Percentiles rank a stretch among this genome's conserved stretches.
These are phyloP conservation scores for Monilinia vaccinii-corymbosi DNA, from an alignment of 2,329 filamentous ascomycete species.

Conservation along the genomic window DNA sequence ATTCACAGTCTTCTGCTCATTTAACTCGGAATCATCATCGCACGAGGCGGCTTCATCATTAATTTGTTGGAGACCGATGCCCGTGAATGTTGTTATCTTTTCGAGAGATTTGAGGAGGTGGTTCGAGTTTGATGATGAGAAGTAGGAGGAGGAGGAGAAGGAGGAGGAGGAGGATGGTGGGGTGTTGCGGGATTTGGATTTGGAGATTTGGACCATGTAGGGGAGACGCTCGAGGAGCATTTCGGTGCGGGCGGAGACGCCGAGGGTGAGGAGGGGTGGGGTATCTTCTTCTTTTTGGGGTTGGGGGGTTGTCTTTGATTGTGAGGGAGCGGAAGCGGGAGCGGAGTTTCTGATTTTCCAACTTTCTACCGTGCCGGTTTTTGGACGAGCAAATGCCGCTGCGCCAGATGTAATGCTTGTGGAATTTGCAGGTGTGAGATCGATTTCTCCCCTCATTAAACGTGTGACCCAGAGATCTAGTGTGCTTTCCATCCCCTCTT, in stretches of 20 bases:
- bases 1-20: constrained; percentile 30
- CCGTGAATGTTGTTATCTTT: background rate
- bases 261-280: constrained; percentile 45
- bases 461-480: constrained; percentile 61
- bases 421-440: constrained; percentile 14
- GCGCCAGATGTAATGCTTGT: constrained; percentile 38
- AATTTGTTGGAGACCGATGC: background rate
- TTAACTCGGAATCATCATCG: constrained; percentile 24
- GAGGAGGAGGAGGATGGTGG: background rate
- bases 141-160: constrained; percentile 3
- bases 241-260: constrained; percentile 56
- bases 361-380: constrained; percentile 27
- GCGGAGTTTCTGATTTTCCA: constrained; percentile 24
- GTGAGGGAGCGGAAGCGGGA: background rate
- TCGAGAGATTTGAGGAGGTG: background rate
- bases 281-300: constrained; percentile 18
- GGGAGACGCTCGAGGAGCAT: constrained; percentile 79
- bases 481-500: constrained; percentile 70
- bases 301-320: background rate
- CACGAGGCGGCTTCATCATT: constrained; percentile 32
- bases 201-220: constrained; percentile 63
- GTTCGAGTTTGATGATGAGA: background rate
- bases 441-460: constrained; percentile 46
- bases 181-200: constrained; percentile 20
- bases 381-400: constrained; percentile 40